Base-by-base conservation (phyloP, 192 early-diverging fungal genomes). In the Nowakowskiella sp. region DNA sequence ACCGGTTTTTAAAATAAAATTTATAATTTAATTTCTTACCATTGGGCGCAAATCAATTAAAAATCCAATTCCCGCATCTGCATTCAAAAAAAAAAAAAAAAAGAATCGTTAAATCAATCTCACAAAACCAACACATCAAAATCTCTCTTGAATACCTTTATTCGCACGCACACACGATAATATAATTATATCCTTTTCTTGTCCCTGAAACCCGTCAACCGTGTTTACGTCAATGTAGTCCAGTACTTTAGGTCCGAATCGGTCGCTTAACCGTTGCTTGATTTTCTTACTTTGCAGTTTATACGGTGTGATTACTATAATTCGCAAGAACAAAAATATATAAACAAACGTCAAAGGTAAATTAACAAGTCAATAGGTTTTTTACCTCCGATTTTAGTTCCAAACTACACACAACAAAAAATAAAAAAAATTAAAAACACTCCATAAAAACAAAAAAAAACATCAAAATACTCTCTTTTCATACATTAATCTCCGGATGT, bases 141-240 rank as follows among this genome's bases (percentile, higher is more conserved):
- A n/a, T n/a, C n/a, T n/a, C n/a, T n/a, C n/a, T n/a, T n/a, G 36
- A 47, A 30, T 63, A 55, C 64, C 60, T 3, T 51, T 21, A 25
- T 59, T 80, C 3, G 92, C 85, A 29, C 93, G 78, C 16, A 98
- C 95, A 53, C 89, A 93, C 0, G 90, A 92, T 50, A 98, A 87
- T 44, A 98, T 90, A 28, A 98, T 89, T 31, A 96, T 87, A 19
- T 95, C 94, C 62, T 96, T 96, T 61, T 96, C 92, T 65, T 94
- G 88, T 4, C 92, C 94, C 69, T 98, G 92, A 59, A 98, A 98
- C 7, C 91, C 92, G 64, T 97, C 92, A 49, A 78, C 90, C 0
- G 92, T 96, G 62, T 94, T 93, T 57, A 96, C 84, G 57, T 95
- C 91, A 2, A 98, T 80, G 2, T 71, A 70, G 25, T 87, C 72